Percentiles rank a stretch among this genome's conserved stretches.
Conservation (phyloP, 2,329 filamentous ascomycete species). For the Phaeosphaeriaceae sp. region DNA sequence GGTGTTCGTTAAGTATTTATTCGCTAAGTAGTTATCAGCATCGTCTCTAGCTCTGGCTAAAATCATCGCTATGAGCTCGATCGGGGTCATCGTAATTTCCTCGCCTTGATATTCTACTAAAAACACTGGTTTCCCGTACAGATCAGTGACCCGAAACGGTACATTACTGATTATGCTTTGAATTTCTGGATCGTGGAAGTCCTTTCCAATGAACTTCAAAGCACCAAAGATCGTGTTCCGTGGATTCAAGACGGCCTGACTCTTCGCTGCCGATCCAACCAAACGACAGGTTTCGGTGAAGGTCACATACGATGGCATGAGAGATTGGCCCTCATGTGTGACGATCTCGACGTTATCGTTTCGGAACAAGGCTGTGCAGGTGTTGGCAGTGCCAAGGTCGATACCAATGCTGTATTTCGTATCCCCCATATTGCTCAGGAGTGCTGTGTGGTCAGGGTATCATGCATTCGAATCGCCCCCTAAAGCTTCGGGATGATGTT, state of each 20-base stretch:
- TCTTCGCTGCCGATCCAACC: conserved; percentile 76
- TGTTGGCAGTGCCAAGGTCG: conserved; percentile 35
- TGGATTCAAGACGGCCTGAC: conserved; percentile 47
- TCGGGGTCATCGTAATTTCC: conserved; percentile 73
- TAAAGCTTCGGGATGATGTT: too few species aligned
- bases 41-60: conserved; percentile 80
- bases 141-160: conserved; percentile 86
- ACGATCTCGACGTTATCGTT: conserved; percentile 29
- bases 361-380: conserved; percentile 30
- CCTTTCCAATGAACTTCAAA: conserved; percentile 50
- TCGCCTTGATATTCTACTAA: conserved; percentile 69
- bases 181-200: conserved; percentile 63
- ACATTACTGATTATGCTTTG: conserved; percentile 92
- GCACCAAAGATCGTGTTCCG: conserved; percentile 48
- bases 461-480: too few species aligned
- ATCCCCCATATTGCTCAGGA: too few species aligned
- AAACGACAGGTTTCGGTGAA: conserved; percentile 93
- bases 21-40: conserved; percentile 73
- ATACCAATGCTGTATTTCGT: conserved; percentile 23
- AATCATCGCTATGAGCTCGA: conserved; percentile 78
- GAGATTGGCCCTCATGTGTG: conserved; percentile 25
- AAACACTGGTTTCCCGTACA: conserved; percentile 82
- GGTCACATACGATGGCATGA: conserved; percentile 73
- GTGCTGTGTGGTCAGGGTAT: too few species aligned
- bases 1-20: conserved; percentile 72